Evolutionary conservation across 2,329 filamentous ascomycete species (phyloP).

Genomic region (Onygenales sp.): DNA sequence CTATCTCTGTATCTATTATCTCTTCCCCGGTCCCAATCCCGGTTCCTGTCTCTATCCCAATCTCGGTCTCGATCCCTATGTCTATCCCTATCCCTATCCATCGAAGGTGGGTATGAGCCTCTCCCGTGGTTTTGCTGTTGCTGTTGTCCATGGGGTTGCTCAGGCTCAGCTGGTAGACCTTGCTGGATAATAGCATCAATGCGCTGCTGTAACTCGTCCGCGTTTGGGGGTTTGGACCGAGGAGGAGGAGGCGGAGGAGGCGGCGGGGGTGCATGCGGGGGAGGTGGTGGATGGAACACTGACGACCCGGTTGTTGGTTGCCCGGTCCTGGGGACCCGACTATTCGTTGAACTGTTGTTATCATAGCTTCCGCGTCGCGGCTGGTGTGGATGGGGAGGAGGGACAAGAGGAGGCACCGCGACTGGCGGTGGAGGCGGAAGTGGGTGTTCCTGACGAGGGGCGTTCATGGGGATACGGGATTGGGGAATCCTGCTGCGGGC

Average conservation of each 20-base stretch:
- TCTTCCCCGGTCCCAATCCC: slow-evolving; percentile 1
- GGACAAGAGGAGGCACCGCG: neutral
- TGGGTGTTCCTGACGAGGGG: neutral
- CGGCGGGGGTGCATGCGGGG: neutral
- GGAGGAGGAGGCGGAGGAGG: neutral
- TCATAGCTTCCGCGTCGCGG: slow-evolving; percentile 1
- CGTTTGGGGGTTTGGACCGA: neutral
- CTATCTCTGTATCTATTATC: neutral
- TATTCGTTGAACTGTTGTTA: neutral
- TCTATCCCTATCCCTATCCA: neutral
- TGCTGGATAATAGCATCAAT: slow-evolving; percentile 6
- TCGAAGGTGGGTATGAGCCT: neutral
- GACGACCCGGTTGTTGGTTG: neutral
- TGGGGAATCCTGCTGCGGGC: slow-evolving; percentile 1
- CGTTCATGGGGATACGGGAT: neutral
- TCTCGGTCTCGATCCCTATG: neutral
- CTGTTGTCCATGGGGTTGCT: neutral
- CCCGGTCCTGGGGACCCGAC: neutral
- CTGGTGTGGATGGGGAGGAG: neutral
- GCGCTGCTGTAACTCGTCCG: slow-evolving; percentile 4
- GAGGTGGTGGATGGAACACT: slow-evolving; percentile 4
- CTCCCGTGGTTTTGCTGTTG: neutral
- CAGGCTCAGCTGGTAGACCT: neutral
- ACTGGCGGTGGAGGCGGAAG: slow-evolving; percentile 1
- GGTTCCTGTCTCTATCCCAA: neutral